Percentiles rank a stretch among this genome's conserved stretches.
These are phyloP conservation scores for Alternaria brassicicola DNA, from an alignment of 2,329 filamentous ascomycete genomes.

Conservation along the genomic window DNA sequence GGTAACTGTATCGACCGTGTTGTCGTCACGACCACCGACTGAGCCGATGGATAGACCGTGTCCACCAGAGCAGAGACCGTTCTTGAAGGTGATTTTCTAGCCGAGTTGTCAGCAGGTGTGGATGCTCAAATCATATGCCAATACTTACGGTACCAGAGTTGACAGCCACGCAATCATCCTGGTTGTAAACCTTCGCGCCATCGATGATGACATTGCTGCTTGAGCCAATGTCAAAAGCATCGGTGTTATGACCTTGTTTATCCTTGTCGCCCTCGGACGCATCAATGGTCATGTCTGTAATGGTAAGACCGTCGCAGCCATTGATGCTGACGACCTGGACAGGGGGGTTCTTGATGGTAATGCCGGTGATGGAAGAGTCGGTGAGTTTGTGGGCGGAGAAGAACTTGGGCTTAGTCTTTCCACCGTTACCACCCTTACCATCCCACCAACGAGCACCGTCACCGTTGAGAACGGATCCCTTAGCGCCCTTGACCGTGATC, in stretches of 20 bases:
- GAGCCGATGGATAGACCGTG: constrained; percentile 65
- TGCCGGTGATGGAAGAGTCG: constrained; percentile 55
- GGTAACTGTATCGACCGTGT: constrained; percentile 60
- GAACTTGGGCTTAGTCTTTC: constrained; percentile 57
- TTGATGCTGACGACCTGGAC: constrained; percentile 60
- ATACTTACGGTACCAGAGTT: constrained; percentile 57
- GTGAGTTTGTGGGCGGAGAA: constrained; percentile 61
- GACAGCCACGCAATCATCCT: constrained; percentile 65
- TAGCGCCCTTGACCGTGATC: constrained; percentile 64
- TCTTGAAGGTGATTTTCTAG: constrained; percentile 42
- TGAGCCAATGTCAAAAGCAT: constrained; percentile 62
- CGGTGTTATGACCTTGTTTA: constrained; percentile 56
- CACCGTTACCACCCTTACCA: constrained; percentile 54
- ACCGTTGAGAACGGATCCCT: constrained; percentile 61
- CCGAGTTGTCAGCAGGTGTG: not conserved
- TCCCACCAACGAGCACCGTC: constrained; percentile 62
- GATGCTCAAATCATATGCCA: constrained; percentile 1
- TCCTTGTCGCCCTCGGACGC: constrained; percentile 59
- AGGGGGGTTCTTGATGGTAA: constrained; percentile 61
- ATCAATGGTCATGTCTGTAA: constrained; percentile 61
- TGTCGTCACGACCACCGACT: constrained; percentile 61
- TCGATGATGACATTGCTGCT: constrained; percentile 57
- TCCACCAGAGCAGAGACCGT: constrained; percentile 58
- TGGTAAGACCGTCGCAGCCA: constrained; percentile 49
- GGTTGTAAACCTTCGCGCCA: constrained; percentile 60